Evolutionary conservation across 805 yeast genomes (phyloP), one percentile per base, ranked within the genome.

Genomic region (Candida krabiensis): DNA sequence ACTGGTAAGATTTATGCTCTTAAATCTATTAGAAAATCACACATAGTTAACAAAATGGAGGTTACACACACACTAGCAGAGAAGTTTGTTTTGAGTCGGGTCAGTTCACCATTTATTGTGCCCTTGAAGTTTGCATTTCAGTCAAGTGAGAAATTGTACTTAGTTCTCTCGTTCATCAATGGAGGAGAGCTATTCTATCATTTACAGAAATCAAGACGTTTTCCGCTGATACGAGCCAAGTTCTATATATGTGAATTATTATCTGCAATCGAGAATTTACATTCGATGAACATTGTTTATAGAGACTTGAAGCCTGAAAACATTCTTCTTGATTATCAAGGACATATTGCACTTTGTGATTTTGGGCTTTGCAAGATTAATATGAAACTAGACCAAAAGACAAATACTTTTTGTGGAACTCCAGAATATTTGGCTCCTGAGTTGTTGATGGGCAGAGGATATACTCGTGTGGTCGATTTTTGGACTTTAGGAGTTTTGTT

Each of bases 401-500:
- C 79, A 17, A 84, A 83, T 53, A 93, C 99, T 0, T 93, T 93
- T 61, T 93, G 99, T 65, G 99, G 99, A 28, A 93, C 99, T 0
- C 98, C 98, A 0, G 98, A 93, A 64, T 93, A 93, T 63, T 71
- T 93, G 50, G 96, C 98, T 1, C 99, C 99, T 1, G 99, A 93
- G 64, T 70, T 93, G 50, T 69, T 93, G 33, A 69, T 89, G 52
- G 93, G 95, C 33, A 89, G 86, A 59, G 98, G 98, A 2, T 93
- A 93, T 63, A 89, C 98, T 2, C 81, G 96, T 61, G 84, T 85
- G 8, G 98, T 93, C 16, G 99, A 93, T 64, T 93, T 96, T 91
- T 93, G 99, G 99, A 93, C 99, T 1, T 70, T 93, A 52, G 99
- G 99, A 28, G 90, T 91, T 13, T 70, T 93, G 37, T 69, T 93